A percentile compares a stretch with the other conserved stretches of the same genome.
Conservation (phyloP, 164 flowering plant genomes). For the Vitis rupestris region DNA sequence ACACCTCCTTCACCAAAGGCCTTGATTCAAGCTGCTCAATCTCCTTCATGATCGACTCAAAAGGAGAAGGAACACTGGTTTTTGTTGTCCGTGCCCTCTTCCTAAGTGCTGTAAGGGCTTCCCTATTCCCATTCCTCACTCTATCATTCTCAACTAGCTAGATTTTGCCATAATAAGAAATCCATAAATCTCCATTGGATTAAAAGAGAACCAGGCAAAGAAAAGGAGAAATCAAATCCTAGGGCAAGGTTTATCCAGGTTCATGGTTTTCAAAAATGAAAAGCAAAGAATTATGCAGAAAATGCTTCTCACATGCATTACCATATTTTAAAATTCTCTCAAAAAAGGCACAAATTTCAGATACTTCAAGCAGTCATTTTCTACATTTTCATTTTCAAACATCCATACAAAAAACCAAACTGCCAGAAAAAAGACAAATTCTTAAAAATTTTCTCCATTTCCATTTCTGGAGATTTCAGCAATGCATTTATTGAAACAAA, state of each 20-base stretch:
- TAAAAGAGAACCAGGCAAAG: not conserved
- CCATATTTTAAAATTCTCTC: too few species aligned
- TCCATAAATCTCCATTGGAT: not conserved
- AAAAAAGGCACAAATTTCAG: too few species aligned
- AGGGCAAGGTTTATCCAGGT: not conserved
- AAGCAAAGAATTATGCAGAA: too few species aligned
- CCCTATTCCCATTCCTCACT: slow-evolving; percentile 80
- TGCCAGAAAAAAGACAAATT: too few species aligned
- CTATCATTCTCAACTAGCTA: slow-evolving; percentile 86
- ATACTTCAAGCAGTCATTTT: too few species aligned
- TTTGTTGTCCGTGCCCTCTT: slow-evolving; percentile 79
- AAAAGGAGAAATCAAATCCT: not conserved
- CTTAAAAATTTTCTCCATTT: too few species aligned
- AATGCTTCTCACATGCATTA: too few species aligned
- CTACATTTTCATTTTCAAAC: too few species aligned
- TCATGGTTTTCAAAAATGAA: too few species aligned
- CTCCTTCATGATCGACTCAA: slow-evolving; percentile 79
- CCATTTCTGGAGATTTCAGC: too few species aligned
- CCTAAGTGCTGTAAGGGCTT: slow-evolving; percentile 81
- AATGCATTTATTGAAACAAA: too few species aligned
- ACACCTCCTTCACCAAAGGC: slow-evolving; percentile 77
- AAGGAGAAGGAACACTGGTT: slow-evolving; percentile 76
- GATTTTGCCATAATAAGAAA: slow-evolving; percentile 3
- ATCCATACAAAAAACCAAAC: too few species aligned
- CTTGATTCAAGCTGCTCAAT: slow-evolving; percentile 47